Conservation (phyloP, 2,329 filamentous ascomycete species). For the Phialemonium atrogriseum region DNA sequence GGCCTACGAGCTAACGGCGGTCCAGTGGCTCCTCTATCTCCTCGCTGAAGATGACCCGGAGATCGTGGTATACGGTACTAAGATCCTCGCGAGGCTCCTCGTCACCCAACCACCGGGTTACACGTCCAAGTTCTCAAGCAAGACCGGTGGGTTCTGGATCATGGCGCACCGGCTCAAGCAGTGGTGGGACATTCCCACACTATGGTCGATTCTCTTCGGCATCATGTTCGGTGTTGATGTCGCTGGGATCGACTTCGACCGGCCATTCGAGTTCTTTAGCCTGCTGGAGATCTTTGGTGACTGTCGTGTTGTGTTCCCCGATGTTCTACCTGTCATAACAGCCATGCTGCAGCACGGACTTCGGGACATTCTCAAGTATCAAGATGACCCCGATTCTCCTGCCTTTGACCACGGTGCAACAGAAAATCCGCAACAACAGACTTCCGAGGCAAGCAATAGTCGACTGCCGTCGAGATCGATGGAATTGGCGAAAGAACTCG, state of each 20-base stretch:
- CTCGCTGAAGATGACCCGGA: constrained; percentile 79
- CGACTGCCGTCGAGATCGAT: constrained; percentile 52
- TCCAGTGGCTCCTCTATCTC: constrained; percentile 82
- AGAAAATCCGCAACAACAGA: constrained; percentile 12
- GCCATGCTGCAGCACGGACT: constrained; percentile 83
- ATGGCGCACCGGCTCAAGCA: constrained; percentile 73
- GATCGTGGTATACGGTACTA: constrained; percentile 71
- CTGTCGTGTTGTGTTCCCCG: constrained; percentile 62
- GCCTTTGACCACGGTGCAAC: constrained; percentile 15
- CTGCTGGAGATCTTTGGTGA: constrained; percentile 67
- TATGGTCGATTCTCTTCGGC: constrained; percentile 85
- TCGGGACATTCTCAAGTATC: constrained; percentile 57
- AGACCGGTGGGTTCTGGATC: constrained; percentile 80
- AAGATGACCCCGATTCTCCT: constrained; percentile 52
- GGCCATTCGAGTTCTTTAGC: constrained; percentile 64
- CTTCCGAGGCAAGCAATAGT: constrained; percentile 16
- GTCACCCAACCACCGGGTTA: constrained; percentile 76
- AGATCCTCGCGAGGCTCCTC: constrained; percentile 75
- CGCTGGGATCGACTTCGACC: constrained; percentile 62
- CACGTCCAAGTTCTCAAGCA: constrained; percentile 72
- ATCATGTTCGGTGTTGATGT: constrained; percentile 83
- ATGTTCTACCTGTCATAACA: constrained; percentile 70
- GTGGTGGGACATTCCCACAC: constrained; percentile 78
- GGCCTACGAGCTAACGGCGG: constrained; percentile 22
- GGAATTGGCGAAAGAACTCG: constrained; percentile 54